Evolutionary conservation across 805 yeast genomes (phyloP).

Genomic region (Monosporozyma servazzii): DNA sequence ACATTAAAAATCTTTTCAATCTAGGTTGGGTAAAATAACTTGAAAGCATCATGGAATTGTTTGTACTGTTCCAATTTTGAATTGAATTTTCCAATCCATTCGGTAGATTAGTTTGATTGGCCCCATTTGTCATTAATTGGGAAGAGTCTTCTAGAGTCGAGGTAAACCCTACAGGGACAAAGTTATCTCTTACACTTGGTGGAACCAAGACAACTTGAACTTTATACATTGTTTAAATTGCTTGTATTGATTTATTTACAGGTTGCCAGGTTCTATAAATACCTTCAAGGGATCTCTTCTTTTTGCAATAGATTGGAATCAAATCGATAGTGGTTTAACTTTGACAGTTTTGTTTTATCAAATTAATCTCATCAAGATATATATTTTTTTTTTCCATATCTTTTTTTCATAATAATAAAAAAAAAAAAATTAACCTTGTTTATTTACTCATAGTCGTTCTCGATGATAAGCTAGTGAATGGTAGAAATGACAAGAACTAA

Average conservation of each 20-base stretch:
- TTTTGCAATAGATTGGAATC: not conserved
- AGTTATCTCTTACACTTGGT: slow-evolving; percentile 28
- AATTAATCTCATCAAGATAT: not conserved
- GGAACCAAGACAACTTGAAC: slow-evolving; percentile 39
- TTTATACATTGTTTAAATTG: slow-evolving; percentile 30
- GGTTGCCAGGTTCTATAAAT: not conserved
- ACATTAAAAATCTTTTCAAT: slow-evolving; percentile 51
- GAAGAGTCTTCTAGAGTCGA: slow-evolving; percentile 18
- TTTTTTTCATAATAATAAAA: not conserved
- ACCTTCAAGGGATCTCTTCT: not conserved
- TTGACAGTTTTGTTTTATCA: not conserved
- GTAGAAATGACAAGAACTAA: not conserved
- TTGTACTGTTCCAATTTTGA: slow-evolving; percentile 3
- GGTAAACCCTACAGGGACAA: slow-evolving; percentile 13
- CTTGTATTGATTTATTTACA: not conserved
- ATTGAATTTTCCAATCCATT: slow-evolving; percentile 9
- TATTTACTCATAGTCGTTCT: not conserved
- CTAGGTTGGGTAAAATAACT: slow-evolving; percentile 12
- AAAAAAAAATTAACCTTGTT: not conserved
- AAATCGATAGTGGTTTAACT: not conserved
- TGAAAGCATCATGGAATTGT: slow-evolving; percentile 10
- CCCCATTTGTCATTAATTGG: slow-evolving; percentile 16
- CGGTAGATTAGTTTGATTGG: slow-evolving; percentile 5
- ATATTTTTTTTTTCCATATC: not conserved
- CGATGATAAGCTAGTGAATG: not conserved